Base-by-base conservation (phyloP, 2,329 filamentous ascomycete genomes). In the Beauveria brongniartii region DNA sequence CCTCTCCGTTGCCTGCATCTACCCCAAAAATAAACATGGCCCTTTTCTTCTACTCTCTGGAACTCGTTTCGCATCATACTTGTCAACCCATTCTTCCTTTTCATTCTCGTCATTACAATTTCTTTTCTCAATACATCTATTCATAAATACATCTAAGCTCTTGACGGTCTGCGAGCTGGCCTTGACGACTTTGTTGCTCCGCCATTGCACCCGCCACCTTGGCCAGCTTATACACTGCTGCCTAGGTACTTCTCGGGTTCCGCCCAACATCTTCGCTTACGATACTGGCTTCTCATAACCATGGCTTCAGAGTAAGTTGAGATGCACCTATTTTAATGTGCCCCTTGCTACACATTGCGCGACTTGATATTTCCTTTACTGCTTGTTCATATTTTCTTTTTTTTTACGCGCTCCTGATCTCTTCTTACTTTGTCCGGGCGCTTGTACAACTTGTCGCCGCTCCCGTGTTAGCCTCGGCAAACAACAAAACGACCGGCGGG, bases 381-480 rank as follows among this genome's bases (percentile, higher is more conserved):
- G 5, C 5, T 24, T n/a, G 9, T 5, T 55, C 37, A 16, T 9
- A 5, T 24, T 52, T n/a, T 24, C 40, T 50, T 30, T 3, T 50
- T 30, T 3, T 16, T 34, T 28, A 20, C 10, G 14, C 26, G 3
- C 6, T 16, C n/a, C 24, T 54, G 9, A 37, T 10, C n/a, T 37
- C 46, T n/a, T 53, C n/a, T 22, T 18, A n/a, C 40, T 52, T 24
- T 22, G 20, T 5, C 30, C 40, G 28, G 28, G n/a, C 40, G 34
- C 5, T 8, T 16, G 47, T 18, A 26, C 24, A 9, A 26, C 5
- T 3, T 20, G 18, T 16, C 53, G 40, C 44, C 16, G 18, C n/a
- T 24, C n/a, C 40, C 20, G 37, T 59, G 50, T 55, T 61, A 61
- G 58, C 58, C 58, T 61, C 58, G 58, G 58, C 46, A 61, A 55